Percentiles rank a stretch among this genome's conserved stretches.
Evolutionary conservation across 495 filamentous ascomycete genomes (phyloP).

Genomic region (Penicillium paradoxum): DNA sequence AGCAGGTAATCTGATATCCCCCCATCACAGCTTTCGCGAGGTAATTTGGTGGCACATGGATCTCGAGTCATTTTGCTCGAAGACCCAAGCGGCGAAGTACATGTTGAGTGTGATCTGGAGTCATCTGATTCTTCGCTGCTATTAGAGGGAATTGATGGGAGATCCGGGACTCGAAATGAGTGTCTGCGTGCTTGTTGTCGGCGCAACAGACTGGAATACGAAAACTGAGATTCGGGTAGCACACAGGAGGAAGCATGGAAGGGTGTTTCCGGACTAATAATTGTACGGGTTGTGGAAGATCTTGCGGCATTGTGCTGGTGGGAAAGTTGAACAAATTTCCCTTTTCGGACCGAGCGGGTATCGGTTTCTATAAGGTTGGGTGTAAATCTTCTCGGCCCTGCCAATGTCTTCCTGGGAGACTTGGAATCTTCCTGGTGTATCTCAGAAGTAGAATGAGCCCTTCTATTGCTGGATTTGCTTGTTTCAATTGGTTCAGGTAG

Average conservation of each 20-base stretch:
- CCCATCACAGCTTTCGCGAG: slow-evolving; percentile 60
- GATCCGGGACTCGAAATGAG: slow-evolving; percentile 52
- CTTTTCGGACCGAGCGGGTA: slow-evolving; percentile 40
- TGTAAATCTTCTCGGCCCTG: slow-evolving; percentile 43
- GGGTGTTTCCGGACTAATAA: neutral
- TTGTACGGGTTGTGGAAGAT: neutral
- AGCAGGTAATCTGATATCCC: slow-evolving; percentile 69
- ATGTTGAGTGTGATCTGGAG: slow-evolving; percentile 43
- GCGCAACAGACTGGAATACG: slow-evolving; percentile 39
- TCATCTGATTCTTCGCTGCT: slow-evolving; percentile 52
- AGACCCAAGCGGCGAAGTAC: slow-evolving; percentile 42
- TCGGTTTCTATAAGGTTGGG: slow-evolving; percentile 57
- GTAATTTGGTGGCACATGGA: slow-evolving; percentile 30
- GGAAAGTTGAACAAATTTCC: slow-evolving; percentile 17
- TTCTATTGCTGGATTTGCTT: slow-evolving; percentile 19
- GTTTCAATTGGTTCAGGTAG: slow-evolving; percentile 30
- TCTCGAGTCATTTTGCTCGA: neutral
- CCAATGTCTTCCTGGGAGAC: neutral
- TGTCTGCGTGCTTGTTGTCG: slow-evolving; percentile 41
- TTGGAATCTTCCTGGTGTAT: slow-evolving; percentile 9
- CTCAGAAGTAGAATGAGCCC: slow-evolving; percentile 1
- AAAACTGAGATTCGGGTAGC: slow-evolving; percentile 42
- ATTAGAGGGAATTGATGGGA: slow-evolving; percentile 50
- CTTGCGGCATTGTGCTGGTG: slow-evolving; percentile 11
- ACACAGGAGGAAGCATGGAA: neutral